Conservation (phyloP, 2,329 filamentous ascomycete genomes). For the Fusarium sacchari region DNA sequence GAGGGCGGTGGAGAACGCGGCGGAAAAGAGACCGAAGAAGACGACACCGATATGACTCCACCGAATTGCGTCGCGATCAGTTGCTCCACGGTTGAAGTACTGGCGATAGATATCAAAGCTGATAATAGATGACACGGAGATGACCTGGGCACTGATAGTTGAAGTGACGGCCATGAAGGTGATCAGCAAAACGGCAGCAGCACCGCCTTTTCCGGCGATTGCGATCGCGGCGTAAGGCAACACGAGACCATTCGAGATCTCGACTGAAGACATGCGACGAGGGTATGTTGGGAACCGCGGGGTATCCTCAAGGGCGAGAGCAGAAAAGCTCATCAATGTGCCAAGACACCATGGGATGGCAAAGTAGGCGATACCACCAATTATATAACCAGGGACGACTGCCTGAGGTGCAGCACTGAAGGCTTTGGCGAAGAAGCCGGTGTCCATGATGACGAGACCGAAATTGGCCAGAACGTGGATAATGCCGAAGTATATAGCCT, state of each 20-base stretch:
- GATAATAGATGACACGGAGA: slow-evolving; percentile 63
- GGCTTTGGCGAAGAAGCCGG: slow-evolving; percentile 63
- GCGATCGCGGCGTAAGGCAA: slow-evolving; percentile 76
- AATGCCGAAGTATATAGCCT: slow-evolving; percentile 62
- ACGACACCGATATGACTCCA: slow-evolving; percentile 64
- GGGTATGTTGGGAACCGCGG: slow-evolving; percentile 65
- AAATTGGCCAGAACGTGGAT: slow-evolving; percentile 61
- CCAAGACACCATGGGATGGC: slow-evolving; percentile 64
- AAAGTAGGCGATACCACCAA: slow-evolving; percentile 64
- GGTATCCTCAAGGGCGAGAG: slow-evolving; percentile 58
- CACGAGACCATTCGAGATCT: slow-evolving; percentile 75
- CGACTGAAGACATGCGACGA: slow-evolving; percentile 63
- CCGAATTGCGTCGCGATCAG: slow-evolving; percentile 60
- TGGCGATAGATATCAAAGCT: slow-evolving; percentile 64
- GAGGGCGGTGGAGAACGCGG: slow-evolving; percentile 61
- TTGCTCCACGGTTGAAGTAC: slow-evolving; percentile 58
- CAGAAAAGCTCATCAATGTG: slow-evolving; percentile 60
- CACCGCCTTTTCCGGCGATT: slow-evolving; percentile 75
- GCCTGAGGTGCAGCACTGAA: slow-evolving; percentile 59
- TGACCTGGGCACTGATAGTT: slow-evolving; percentile 62
- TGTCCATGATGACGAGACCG: slow-evolving; percentile 65
- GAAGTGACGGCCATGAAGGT: slow-evolving; percentile 82
- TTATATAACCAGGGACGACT: slow-evolving; percentile 62
- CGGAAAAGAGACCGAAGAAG: slow-evolving; percentile 61
- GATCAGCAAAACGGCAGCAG: slow-evolving; percentile 72